phyloP scores from a whole-genome alignment of 108 stramenopile species.

The Skeletonema tropicum region DNA sequence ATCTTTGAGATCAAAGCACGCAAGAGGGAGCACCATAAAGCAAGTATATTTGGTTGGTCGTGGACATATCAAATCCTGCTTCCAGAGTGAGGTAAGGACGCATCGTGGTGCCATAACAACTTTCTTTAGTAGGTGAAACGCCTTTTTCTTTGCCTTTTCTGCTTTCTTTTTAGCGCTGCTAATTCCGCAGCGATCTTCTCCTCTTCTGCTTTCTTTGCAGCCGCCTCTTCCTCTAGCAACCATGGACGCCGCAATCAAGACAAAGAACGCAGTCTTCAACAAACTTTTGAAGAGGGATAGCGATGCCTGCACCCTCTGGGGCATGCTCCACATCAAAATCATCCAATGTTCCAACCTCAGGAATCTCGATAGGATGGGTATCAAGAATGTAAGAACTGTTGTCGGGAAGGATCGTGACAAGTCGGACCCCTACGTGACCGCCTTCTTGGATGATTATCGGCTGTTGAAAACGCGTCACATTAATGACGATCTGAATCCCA shows the following conservation, averaged over 20 bases:
- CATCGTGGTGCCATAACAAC: too few relatives aligned
- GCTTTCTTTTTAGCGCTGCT: too few relatives aligned
- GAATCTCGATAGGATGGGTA: constrained; percentile 27
- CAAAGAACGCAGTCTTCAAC: constrained; percentile 17
- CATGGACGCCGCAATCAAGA: neutral
- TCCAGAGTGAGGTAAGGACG: too few relatives aligned
- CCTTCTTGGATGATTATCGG: constrained; percentile 44
- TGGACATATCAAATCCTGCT: too few relatives aligned
- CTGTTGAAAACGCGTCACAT: constrained; percentile 49
- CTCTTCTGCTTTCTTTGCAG: too few relatives aligned
- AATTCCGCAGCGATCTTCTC: too few relatives aligned
- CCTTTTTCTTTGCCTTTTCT: too few relatives aligned
- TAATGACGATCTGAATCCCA: constrained; percentile 46
- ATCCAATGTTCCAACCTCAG: constrained; percentile 31
- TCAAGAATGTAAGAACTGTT: neutral
- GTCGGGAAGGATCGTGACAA: constrained; percentile 15
- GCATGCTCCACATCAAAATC: constrained; percentile 51
- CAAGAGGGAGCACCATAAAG: too few relatives aligned
- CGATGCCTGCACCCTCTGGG: constrained; percentile 24
- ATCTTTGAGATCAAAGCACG: too few relatives aligned
- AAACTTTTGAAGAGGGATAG: constrained; percentile 20
- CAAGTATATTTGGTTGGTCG: too few relatives aligned
- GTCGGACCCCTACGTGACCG: constrained; percentile 60
- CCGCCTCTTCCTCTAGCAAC: too few relatives aligned
- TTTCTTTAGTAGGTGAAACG: too few relatives aligned